These are phyloP conservation scores for Alternaria sp. DNA, from an alignment of 2,329 filamentous ascomycete species.

Conservation along the genomic window DNA sequence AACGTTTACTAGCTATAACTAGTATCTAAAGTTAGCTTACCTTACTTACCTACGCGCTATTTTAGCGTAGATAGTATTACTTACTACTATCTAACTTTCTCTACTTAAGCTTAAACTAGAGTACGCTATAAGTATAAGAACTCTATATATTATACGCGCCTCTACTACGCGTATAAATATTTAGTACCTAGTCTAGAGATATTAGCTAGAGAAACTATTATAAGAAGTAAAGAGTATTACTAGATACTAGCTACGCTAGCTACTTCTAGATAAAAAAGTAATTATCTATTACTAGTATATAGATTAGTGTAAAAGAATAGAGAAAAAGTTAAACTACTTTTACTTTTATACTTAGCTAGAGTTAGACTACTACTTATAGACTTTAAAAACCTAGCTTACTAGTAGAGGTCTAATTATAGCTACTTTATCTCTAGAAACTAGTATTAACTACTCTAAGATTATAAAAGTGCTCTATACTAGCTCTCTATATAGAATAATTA, in stretches of 20 bases:
- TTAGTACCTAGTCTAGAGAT: too few species aligned
- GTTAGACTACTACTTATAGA: too few species aligned
- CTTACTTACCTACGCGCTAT: slow-evolving; percentile 16
- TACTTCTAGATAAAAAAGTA: slow-evolving; percentile 11
- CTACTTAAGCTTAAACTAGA: too few species aligned
- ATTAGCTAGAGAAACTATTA: too few species aligned
- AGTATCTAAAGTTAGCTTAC: slow-evolving; percentile 12
- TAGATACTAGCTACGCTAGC: neutral
- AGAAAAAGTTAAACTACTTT: slow-evolving; percentile 6
- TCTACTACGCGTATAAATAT: too few species aligned
- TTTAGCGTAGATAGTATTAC: slow-evolving; percentile 14
- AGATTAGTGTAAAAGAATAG: slow-evolving; percentile 13
- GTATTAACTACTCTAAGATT: slow-evolving; percentile 26
- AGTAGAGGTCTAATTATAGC: slow-evolving; percentile 22
- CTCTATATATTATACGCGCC: too few species aligned
- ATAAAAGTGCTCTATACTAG: neutral
- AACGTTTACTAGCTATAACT: slow-evolving; percentile 17
- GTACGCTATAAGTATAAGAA: too few species aligned
- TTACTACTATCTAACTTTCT: slow-evolving; percentile 9
- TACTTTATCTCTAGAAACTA: slow-evolving; percentile 21
- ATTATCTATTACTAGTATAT: slow-evolving; percentile 24
- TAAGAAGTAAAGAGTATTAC: too few species aligned
- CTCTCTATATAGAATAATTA: slow-evolving; percentile 13
- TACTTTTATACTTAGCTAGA: slow-evolving; percentile 14
- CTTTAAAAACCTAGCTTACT: too few species aligned